Evolutionary conservation across 345 rosid genomes (phyloP).

Genomic region (Garcia nutans): DNA sequence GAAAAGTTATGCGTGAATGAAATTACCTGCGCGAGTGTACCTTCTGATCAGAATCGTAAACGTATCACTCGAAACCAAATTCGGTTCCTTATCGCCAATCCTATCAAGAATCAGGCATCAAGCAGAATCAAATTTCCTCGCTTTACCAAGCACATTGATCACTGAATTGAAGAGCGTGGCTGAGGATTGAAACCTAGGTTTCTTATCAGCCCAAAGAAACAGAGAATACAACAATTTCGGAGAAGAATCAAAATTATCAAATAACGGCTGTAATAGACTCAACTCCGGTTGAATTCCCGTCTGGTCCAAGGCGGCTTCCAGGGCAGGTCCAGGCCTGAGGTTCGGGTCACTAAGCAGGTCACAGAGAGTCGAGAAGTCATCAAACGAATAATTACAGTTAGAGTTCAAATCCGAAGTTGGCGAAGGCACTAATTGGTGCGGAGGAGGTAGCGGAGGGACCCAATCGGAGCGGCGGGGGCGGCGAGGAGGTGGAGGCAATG

Average conservation of each 20-base stretch:
- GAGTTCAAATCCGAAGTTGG: background rate
- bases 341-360: slow-evolving; percentile 47
- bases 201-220: slow-evolving; percentile 75
- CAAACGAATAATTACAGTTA: slow-evolving; percentile 22
- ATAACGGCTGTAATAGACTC: slow-evolving; percentile 45
- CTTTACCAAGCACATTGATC: slow-evolving; percentile 56
- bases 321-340: slow-evolving; percentile 40
- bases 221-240: slow-evolving; percentile 58
- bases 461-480: background rate
- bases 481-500: no score
- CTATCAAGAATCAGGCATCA: slow-evolving; percentile 67
- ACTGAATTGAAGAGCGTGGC: slow-evolving; percentile 45
- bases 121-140: slow-evolving; percentile 65
- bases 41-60: slow-evolving; percentile 73
- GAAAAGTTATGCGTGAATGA: background rate
- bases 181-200: slow-evolving; percentile 49
- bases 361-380: slow-evolving; percentile 47
- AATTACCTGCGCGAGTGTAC: slow-evolving; percentile 71
- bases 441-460: slow-evolving; percentile 29
- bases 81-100: slow-evolving; percentile 28
- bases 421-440: slow-evolving; percentile 17
- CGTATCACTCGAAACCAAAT: slow-evolving; percentile 61
- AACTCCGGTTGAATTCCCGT: slow-evolving; percentile 53
- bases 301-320: slow-evolving; percentile 51
- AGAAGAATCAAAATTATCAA: slow-evolving; percentile 60